These are phyloP conservation scores for Gossypium anomalum DNA, from an alignment of 345 rosid species.

Conservation along the genomic window DNA sequence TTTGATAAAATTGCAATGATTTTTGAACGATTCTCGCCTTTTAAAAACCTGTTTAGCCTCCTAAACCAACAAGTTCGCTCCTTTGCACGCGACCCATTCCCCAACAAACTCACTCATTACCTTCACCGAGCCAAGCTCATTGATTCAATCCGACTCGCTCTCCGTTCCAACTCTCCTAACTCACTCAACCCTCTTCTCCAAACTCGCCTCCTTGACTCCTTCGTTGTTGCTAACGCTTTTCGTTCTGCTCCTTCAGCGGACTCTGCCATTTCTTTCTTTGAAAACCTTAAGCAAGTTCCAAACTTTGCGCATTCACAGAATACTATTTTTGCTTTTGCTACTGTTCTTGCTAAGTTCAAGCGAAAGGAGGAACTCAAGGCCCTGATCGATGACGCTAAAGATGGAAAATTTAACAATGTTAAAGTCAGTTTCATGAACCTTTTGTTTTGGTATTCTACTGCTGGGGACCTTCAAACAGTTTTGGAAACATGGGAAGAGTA, in stretches of 20 bases:
- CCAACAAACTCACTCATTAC: slow-evolving; percentile 69
- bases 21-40: neutral
- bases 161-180: slow-evolving; percentile 51
- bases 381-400: slow-evolving; percentile 42
- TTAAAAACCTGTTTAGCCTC: neutral
- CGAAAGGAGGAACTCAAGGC: slow-evolving; percentile 44
- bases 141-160: slow-evolving; percentile 59
- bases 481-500: slow-evolving; percentile 52
- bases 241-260: slow-evolving; percentile 69
- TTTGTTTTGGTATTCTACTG: slow-evolving; percentile 54
- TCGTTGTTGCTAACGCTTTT: slow-evolving; percentile 59
- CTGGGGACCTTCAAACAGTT: slow-evolving; percentile 57
- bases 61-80: slow-evolving; percentile 38
- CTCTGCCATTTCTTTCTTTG: slow-evolving; percentile 54
- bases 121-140: slow-evolving; percentile 66
- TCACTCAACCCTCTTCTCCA: slow-evolving; percentile 26
- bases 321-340: slow-evolving; percentile 61
- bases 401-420: slow-evolving; percentile 41
- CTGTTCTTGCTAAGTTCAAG: slow-evolving; percentile 59
- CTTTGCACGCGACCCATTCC: slow-evolving; percentile 64
- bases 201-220: slow-evolving; percentile 67
- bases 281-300: slow-evolving; percentile 31
- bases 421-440: slow-evolving; percentile 66
- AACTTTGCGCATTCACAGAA: slow-evolving; percentile 41
- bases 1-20: neutral